These are phyloP conservation scores for Ophiosphaerella narmari DNA, from an alignment of 2,329 filamentous ascomycete species.

Conservation along the genomic window DNA sequence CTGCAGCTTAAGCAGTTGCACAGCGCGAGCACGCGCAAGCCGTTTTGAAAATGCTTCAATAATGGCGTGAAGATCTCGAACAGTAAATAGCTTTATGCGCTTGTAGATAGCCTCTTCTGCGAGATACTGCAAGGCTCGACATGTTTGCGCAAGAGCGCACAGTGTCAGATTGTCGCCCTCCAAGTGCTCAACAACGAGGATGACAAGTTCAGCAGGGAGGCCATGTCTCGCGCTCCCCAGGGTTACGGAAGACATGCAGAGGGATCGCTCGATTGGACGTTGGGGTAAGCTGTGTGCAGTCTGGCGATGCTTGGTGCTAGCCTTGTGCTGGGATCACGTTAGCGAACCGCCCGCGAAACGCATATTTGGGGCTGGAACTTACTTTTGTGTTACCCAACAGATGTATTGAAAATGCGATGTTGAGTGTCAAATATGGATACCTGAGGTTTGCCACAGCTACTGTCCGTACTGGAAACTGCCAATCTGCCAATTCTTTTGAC, in stretches of 20 bases:
- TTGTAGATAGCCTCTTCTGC: slow-evolving; percentile 41
- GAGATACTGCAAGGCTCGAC: slow-evolving; percentile 34
- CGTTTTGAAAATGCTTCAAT: slow-evolving; percentile 29
- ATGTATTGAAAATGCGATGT: no score
- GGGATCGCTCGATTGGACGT: neutral
- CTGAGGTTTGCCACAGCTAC: no score
- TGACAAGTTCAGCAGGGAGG: slow-evolving; percentile 36
- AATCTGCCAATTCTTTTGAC: no score
- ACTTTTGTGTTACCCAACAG: no score
- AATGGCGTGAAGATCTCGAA: slow-evolving; percentile 31
- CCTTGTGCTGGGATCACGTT: neutral
- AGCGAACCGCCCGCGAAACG: neutral
- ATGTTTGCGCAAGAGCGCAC: slow-evolving; percentile 35
- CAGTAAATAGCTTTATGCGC: slow-evolving; percentile 33
- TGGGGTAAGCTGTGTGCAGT: neutral
- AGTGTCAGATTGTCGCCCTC: slow-evolving; percentile 26
- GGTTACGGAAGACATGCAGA: slow-evolving; percentile 20
- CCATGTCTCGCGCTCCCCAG: slow-evolving; percentile 16
- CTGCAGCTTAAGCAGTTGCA: slow-evolving; percentile 40
- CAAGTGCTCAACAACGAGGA: slow-evolving; percentile 35
- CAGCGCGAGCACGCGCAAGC: slow-evolving; percentile 30
- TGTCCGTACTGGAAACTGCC: no score
- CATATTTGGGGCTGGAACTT: no score
- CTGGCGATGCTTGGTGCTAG: neutral
- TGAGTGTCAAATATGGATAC: no score